Conservation (phyloP, 1,284 basidiomycete genomes). For the Tilletia setariae region DNA sequence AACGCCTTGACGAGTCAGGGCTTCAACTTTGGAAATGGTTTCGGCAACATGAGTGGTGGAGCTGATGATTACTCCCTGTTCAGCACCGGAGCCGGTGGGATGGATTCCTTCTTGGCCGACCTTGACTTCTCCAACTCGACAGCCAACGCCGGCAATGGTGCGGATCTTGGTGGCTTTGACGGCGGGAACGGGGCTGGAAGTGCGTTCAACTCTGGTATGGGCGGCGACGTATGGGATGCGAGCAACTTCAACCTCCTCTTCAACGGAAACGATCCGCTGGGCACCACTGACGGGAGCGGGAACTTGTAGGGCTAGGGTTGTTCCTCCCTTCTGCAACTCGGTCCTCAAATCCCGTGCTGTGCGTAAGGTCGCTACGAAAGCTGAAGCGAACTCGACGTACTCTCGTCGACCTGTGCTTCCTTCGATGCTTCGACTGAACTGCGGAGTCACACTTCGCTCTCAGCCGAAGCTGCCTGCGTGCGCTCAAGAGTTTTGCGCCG, state of each 20-base stretch:
- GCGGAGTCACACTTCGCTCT: no score
- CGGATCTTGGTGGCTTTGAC: neutral
- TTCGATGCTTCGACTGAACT: no score
- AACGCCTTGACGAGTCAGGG: neutral
- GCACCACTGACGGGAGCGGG: neutral
- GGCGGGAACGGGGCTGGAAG: neutral
- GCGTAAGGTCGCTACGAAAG: no score
- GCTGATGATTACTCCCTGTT: conserved; percentile 10
- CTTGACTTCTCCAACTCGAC: neutral
- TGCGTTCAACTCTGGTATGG: neutral
- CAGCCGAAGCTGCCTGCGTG: no score
- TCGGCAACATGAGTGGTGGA: neutral
- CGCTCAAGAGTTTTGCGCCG: no score
- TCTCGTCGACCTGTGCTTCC: no score
- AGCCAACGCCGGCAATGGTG: neutral
- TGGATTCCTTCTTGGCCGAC: neutral
- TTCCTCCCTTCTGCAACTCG: neutral
- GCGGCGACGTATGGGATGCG: conserved; percentile 8
- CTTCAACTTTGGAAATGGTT: neutral
- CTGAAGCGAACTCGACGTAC: no score
- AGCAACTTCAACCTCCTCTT: conserved; percentile 3
- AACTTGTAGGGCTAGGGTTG: neutral
- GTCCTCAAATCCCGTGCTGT: no score
- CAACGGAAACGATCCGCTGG: neutral
- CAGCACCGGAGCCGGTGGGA: neutral